phyloP scores from a whole-genome alignment of 768 basidiomycete species.

The Vishniacozyma victoriae region DNA sequence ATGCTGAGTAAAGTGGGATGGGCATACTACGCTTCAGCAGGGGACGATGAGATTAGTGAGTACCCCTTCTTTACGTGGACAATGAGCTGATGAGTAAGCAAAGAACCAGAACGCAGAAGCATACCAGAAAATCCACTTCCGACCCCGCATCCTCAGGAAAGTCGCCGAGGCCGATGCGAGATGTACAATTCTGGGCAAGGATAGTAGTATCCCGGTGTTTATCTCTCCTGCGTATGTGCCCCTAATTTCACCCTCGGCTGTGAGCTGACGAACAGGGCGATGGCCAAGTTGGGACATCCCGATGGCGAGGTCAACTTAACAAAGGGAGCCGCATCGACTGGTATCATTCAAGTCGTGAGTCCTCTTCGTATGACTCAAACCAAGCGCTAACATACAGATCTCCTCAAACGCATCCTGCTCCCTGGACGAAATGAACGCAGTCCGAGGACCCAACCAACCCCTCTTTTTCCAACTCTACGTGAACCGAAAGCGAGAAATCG shows the following conservation, averaged over 20 bases:
- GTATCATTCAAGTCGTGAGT: constrained; percentile 62
- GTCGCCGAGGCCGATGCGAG: constrained; percentile 42
- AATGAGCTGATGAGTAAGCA: constrained; percentile 10
- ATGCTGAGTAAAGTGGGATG: constrained; percentile 45
- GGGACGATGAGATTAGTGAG: constrained; percentile 38
- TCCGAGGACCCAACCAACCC: constrained; percentile 30
- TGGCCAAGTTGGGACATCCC: constrained; percentile 67
- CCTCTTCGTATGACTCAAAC: background rate
- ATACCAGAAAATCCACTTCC: constrained; percentile 79
- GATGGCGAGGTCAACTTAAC: constrained; percentile 77
- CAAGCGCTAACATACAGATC: constrained; percentile 24
- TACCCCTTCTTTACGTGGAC: too few relatives aligned
- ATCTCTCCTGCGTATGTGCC: constrained; percentile 60
- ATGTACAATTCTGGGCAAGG: constrained; percentile 56
- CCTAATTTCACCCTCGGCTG: background rate
- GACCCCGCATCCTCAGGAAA: constrained; percentile 59
- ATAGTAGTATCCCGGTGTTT: constrained; percentile 70
- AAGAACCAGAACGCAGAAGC: constrained; percentile 49
- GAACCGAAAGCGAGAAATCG: constrained; percentile 53
- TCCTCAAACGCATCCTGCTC: constrained; percentile 47
- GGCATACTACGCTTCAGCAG: constrained; percentile 47
- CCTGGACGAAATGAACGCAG: constrained; percentile 47
- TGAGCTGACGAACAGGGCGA: constrained; percentile 21
- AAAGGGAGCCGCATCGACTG: constrained; percentile 58
- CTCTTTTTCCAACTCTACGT: constrained; percentile 64